These are phyloP conservation scores for Phlebiopsis flavidoalba DNA, from an alignment of 768 basidiomycete species.

Conservation along the genomic window DNA sequence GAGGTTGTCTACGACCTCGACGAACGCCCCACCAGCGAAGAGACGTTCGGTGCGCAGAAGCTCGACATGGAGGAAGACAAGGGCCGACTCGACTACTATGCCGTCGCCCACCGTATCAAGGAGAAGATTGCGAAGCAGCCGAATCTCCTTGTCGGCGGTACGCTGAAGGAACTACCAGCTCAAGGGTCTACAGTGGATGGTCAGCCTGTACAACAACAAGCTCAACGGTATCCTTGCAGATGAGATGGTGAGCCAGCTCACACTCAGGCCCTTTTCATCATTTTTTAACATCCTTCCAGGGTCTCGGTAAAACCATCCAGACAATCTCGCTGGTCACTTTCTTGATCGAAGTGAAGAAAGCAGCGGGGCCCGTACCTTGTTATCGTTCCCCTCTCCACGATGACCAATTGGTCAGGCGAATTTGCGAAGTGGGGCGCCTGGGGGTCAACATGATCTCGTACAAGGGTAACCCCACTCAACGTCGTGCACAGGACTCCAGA, in stretches of 20 bases:
- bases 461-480: conserved; percentile 86
- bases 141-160: conserved; percentile 74
- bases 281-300: conserved; percentile 41
- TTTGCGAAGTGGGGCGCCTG: conserved; percentile 96
- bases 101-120: conserved; percentile 87
- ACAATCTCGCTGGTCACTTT: conserved; percentile 94
- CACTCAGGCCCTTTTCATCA: too few relatives aligned
- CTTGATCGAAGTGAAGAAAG: conserved; percentile 86
- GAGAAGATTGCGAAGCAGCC: conserved; percentile 82
- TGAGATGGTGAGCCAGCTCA: conserved; percentile 86
- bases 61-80: conserved; percentile 52
- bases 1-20: conserved; percentile 47
- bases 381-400: conserved; percentile 91
- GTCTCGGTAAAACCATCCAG: conserved; percentile 94
- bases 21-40: conserved; percentile 74
- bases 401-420: conserved; percentile 97
- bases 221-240: conserved; percentile 94
- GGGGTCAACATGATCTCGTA: conserved; percentile 74
- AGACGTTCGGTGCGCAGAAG: conserved; percentile 84
- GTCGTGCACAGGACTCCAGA: conserved; percentile 60
- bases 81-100: conserved; percentile 91
- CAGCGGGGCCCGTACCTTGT: conserved; percentile 92
- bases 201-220: conserved; percentile 93
- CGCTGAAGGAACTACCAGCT: conserved; percentile 92
- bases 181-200: conserved; percentile 98